Conservation (phyloP, 352 stramenopile species). For the Pythium guiyangense region DNA sequence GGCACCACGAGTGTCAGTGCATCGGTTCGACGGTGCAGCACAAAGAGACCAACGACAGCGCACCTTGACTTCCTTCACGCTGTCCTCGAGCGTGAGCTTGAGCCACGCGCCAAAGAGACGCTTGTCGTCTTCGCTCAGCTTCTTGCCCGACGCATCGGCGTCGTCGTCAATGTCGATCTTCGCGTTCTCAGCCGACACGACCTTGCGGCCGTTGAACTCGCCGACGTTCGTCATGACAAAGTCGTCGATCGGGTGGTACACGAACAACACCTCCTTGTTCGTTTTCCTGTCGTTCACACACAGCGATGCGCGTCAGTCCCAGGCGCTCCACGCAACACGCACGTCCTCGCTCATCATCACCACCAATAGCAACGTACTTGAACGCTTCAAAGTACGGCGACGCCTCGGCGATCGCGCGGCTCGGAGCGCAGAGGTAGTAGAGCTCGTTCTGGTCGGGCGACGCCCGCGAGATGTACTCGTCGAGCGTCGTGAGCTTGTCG, state of each 20-base stretch:
- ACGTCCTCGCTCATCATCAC: background rate
- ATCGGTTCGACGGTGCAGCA: too few relatives aligned
- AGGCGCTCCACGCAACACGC: background rate
- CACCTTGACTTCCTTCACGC: conserved; percentile 86
- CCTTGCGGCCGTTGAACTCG: conserved; percentile 94
- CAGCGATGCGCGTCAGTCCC: background rate
- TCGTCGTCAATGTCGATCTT: conserved; percentile 90
- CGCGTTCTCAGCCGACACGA: conserved; percentile 95
- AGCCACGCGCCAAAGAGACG: conserved; percentile 92
- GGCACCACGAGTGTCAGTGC: too few relatives aligned
- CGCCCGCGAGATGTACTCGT: conserved; percentile 98
- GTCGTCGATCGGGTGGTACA: conserved; percentile 99
- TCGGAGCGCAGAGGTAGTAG: conserved; percentile 98
- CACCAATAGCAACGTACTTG: conserved; percentile 71
- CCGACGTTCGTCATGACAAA: conserved; percentile 99
- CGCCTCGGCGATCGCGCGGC: conserved; percentile 91
- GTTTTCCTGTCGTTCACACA: conserved; percentile 44
- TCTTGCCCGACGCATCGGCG: conserved; percentile 40
- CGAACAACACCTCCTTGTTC: conserved; percentile 96
- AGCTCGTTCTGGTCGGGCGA: conserved; percentile 97
- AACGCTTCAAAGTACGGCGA: conserved; percentile 99
- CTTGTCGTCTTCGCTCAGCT: conserved; percentile 86
- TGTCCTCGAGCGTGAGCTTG: conserved; percentile 88
- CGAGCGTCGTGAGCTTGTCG: conserved; percentile 93
- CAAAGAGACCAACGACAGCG: too few relatives aligned